Evolutionary conservation across 1,284 basidiomycete genomes (phyloP).

Genomic region (Cryptococcus hybrid): DNA sequence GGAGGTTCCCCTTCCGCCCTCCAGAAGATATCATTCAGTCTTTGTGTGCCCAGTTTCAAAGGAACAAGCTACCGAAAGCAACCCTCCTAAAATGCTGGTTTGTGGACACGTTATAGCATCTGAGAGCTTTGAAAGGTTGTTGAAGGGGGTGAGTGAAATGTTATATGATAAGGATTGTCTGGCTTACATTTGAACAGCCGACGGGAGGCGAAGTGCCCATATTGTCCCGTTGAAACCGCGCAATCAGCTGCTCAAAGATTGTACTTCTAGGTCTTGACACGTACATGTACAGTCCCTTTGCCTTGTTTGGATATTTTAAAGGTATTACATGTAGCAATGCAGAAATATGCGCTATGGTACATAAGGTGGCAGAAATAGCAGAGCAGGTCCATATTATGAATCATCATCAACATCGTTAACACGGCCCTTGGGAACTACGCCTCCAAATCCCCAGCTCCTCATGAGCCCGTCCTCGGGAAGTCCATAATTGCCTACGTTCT

Average conservation of each 20-base stretch:
- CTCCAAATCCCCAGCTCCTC: constrained; percentile 34
- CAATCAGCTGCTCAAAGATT: constrained; percentile 37
- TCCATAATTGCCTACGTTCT: constrained; percentile 54
- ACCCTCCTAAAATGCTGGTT: constrained; percentile 96
- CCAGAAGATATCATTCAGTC: constrained; percentile 91
- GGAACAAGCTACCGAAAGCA: constrained; percentile 87
- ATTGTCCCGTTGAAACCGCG: constrained; percentile 48
- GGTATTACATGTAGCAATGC: neutral
- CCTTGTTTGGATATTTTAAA: neutral
- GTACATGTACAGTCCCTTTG: neutral
- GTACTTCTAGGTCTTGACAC: constrained; percentile 38
- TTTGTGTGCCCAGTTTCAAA: constrained; percentile 98
- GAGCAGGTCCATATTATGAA: constrained; percentile 1
- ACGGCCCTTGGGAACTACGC: constrained; percentile 16
- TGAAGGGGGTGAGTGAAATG: constrained; percentile 56
- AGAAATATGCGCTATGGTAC: constrained; percentile 11
- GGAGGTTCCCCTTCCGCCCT: constrained; percentile 82
- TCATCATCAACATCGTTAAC: constrained; percentile 7
- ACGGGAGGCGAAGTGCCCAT: constrained; percentile 48
- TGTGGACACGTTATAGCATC: constrained; percentile 94
- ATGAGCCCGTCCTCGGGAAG: constrained; percentile 32
- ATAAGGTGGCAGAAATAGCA: neutral
- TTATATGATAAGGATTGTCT: too few relatives aligned
- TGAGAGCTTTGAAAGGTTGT: constrained; percentile 80
- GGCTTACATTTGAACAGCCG: constrained; percentile 20